These are phyloP conservation scores for Vitis hybrid DNA, from an alignment of 177 flowering plant genomes.

Conservation along the genomic window DNA sequence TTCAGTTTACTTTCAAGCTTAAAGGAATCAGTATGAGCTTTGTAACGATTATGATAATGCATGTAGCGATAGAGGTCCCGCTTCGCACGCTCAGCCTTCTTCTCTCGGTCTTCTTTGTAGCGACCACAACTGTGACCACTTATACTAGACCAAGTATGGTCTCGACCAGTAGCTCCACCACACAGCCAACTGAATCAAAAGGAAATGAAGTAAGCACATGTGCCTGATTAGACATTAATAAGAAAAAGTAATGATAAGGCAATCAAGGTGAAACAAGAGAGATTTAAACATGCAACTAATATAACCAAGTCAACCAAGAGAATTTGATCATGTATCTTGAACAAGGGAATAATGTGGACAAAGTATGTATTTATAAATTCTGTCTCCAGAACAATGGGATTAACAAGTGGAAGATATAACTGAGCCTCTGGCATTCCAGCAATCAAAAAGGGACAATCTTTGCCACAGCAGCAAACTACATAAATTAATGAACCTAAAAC, in stretches of 20 bases:
- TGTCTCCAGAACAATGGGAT: too few species aligned
- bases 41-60: conserved; percentile 89
- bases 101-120: conserved; percentile 61
- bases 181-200: conserved; percentile 79
- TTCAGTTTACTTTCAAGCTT: conserved; percentile 75
- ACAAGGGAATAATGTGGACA: too few species aligned
- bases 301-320: background rate
- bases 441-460: too few species aligned
- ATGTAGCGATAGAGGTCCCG: conserved; percentile 79
- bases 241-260: too few species aligned
- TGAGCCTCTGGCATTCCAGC: too few species aligned
- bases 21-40: conserved; percentile 88
- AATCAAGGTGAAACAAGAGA: too few species aligned
- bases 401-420: too few species aligned
- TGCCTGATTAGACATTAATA: background rate
- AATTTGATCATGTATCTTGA: too few species aligned
- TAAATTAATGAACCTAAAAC: too few species aligned
- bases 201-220: background rate
- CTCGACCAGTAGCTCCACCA: conserved; percentile 94
- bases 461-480: too few species aligned
- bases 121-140: conserved; percentile 90
- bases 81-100: conserved; percentile 73
- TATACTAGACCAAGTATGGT: conserved; percentile 82
- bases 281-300: background rate
- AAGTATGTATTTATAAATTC: too few species aligned